Evolutionary conservation across 2,329 filamentous ascomycete genomes (phyloP), one percentile per base, ranked within the genome.

Genomic region (Cordyceps sp.): DNA sequence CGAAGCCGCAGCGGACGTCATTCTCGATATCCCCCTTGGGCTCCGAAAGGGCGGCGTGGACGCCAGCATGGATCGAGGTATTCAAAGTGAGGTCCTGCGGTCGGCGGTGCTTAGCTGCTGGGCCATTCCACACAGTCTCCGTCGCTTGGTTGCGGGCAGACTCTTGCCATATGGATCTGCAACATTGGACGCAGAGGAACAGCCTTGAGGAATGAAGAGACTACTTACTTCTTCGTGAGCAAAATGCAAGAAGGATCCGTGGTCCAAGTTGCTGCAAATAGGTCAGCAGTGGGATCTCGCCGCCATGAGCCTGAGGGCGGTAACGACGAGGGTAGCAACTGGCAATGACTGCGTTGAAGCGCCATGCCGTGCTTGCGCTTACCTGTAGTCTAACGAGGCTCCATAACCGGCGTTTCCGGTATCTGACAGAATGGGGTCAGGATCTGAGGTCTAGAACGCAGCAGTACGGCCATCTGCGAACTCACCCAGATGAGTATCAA

Each of bases 21-120:
- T 45, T 38, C 13, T 37, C 32, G 26, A 45, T 36, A 23, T 46
- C 42, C 5, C 36, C 36, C 3, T 35, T 33, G 13, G 31, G 32
- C 10, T 73, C 73, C 0, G 69, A 72, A 5, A 92, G 59, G 1
- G 81, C 63, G 0, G 81, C 88, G 26, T 83, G 72, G 31, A 90
- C 61, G 1, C 84, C 83, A 0, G 80, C 84, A 50, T 92, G 83
- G 10, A 86, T 79, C 1, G 69, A 76, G 15, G 63, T 58, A 49
- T 85, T 82, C 37, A 68, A 61, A 37, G 88, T 76, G 23, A 92
- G 56, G 0, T 40, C 36, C 42, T 44, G 19, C 17, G 5, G 16
- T n/a, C 6, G 12, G 3, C 16, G 17, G 4, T 24, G 3, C n/a
- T 18, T 17, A 5, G 5, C 10, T 12, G 6, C 12, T 7, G 10